Conservation (phyloP, 73 alveolate species). For the Tetrahymena thermophila region DNA sequence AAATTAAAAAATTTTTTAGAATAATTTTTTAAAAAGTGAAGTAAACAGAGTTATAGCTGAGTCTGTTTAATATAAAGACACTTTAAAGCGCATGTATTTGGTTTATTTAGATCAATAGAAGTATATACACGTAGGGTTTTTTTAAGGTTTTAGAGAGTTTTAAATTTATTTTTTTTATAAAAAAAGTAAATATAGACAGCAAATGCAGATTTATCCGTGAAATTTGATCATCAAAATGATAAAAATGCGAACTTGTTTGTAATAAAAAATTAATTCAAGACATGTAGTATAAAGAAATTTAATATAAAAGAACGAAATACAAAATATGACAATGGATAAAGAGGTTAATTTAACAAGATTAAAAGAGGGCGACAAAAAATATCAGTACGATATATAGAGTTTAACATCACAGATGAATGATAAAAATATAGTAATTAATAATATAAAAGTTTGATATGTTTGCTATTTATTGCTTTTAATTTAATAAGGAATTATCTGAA, state of each 20-base stretch:
- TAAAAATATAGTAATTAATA: slow-evolving; percentile 16
- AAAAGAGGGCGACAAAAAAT: slow-evolving; percentile 36
- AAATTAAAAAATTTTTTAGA: not conserved
- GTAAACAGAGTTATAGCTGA: not conserved
- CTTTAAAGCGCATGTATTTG: not conserved
- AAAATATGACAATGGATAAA: slow-evolving; percentile 30
- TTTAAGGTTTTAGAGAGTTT: not conserved
- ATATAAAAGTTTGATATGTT: not conserved
- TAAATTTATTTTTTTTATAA: not conserved
- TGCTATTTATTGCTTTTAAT: not conserved
- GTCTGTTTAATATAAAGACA: not conserved
- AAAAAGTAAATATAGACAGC: not conserved
- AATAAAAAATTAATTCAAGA: not conserved
- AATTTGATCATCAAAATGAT: not conserved
- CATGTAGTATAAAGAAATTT: not conserved
- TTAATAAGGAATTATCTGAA: slow-evolving; percentile 3
- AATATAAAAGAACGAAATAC: slow-evolving; percentile 7
- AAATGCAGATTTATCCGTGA: not conserved
- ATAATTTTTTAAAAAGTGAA: not conserved
- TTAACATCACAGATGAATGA: slow-evolving; percentile 23
- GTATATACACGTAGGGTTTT: not conserved
- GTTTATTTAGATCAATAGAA: not conserved
- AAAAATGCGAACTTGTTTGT: not conserved
- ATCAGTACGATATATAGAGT: slow-evolving; percentile 28
- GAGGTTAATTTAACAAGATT: slow-evolving; percentile 10